Evolutionary conservation across 352 stramenopile genomes (phyloP), one percentile per base, ranked within the genome.

Genomic region (Pythium aristosporum): DNA sequence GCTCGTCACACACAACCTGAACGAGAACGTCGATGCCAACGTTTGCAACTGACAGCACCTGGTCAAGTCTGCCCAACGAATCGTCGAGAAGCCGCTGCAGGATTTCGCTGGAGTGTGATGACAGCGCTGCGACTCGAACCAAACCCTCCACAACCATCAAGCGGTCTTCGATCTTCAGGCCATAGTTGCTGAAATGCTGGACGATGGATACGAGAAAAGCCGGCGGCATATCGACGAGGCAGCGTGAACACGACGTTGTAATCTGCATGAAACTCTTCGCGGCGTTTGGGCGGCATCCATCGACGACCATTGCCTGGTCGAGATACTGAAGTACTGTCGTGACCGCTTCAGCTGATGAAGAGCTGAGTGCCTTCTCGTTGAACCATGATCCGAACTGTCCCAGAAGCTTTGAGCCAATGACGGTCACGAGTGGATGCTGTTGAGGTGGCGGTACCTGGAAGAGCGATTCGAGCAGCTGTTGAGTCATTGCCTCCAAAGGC

Each of bases 191-290:
- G 71, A 89, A 87, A 61, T 87, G 69, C 43, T 76, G 63, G 15
- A 88, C 63, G 25, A 73, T 80, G 21, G 73, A 63, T 32, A 82
- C 51, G 25, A 89, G 65, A 36, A 74, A 72, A 5, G 50, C 72
- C 3, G 82, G 77, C 7, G 71, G 53, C 71, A 91, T 75, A 30
- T 87, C 60, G 36, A 65, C 42, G 21, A 89, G 71, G 56, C 75
- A 83, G 10, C 32, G 36, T 16, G 73, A 75, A 54, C 82, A 89
- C 32, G 54, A 71, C 3, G 77, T 88, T 18, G 74, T 68, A 44
- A 89, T 64, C 68, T 91, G 82, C 80, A 91, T 89, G 44, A 91
- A 88, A 56, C 82, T 91, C 59, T 72, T 87, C 1, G 80, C 77
- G 43, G 82, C 80, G 61, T 79, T 81, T 4, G 69, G 21, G 30